Evolutionary conservation across 805 yeast species (phyloP).

Genomic region (Cyberlindnera misumaiensis): DNA sequence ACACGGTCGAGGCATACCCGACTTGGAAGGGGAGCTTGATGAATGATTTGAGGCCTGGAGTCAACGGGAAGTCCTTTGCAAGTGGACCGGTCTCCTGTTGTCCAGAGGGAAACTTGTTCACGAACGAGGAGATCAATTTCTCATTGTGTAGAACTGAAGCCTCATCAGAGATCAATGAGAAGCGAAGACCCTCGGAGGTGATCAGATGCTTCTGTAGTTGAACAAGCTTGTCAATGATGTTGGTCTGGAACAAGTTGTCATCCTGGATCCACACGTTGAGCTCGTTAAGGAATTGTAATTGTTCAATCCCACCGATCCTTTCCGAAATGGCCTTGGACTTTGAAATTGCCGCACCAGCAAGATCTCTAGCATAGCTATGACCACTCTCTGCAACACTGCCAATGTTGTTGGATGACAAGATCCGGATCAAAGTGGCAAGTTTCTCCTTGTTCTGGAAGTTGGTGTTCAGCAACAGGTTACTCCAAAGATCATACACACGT

Average conservation of each 20-base stretch:
- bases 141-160: constrained; percentile 25
- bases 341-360: constrained; percentile 59
- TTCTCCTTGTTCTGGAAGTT: constrained; percentile 64
- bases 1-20: constrained; percentile 66
- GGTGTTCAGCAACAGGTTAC: constrained; percentile 61
- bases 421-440: constrained; percentile 63
- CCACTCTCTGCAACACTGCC: constrained; percentile 83
- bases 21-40: constrained; percentile 84
- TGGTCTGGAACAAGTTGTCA: constrained; percentile 41
- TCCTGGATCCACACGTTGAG: constrained; percentile 45
- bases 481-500: constrained; percentile 59
- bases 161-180: constrained; percentile 55
- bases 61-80: constrained; percentile 13
- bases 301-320: constrained; percentile 65
- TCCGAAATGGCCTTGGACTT: constrained; percentile 56
- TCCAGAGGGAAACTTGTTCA: constrained; percentile 21
- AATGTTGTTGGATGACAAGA: constrained; percentile 68
- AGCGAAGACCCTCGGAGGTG: constrained; percentile 37
- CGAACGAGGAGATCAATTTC: constrained; percentile 25
- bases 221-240: constrained; percentile 59
- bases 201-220: constrained; percentile 42
- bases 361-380: constrained; percentile 71
- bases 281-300: constrained; percentile 61
- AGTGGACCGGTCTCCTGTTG: constrained; percentile 2
- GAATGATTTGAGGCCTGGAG: constrained; percentile 32